A percentile compares a stretch with the other conserved stretches of the same genome.
These are phyloP conservation scores for Pseudodiploospora longispora DNA, from an alignment of 2,329 filamentous ascomycete genomes.

Conservation along the genomic window DNA sequence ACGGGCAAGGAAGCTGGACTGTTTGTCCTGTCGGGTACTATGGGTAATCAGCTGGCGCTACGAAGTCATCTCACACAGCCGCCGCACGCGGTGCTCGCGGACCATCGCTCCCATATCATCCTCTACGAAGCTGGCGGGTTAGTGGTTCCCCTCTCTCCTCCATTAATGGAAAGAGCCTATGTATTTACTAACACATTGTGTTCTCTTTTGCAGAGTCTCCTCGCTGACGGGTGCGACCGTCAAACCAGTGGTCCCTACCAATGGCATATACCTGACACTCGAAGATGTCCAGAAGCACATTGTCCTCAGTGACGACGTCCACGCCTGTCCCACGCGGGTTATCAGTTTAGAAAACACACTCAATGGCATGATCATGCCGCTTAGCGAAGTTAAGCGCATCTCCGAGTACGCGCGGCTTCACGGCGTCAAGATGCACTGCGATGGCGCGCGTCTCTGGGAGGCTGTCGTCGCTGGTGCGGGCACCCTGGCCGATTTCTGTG, in stretches of 20 bases:
- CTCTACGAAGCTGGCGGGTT: conserved; percentile 56
- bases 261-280: conserved; percentile 65
- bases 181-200: not conserved
- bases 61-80: conserved; percentile 71
- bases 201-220: conserved; percentile 49
- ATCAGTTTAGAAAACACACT: conserved; percentile 85
- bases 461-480: conserved; percentile 65
- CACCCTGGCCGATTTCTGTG: conserved; percentile 57
- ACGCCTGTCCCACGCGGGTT: conserved; percentile 70
- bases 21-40: conserved; percentile 82
- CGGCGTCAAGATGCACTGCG: conserved; percentile 63
- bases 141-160: conserved; percentile 12
- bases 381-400: conserved; percentile 63
- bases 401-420: conserved; percentile 57
- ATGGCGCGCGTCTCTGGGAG: conserved; percentile 78
- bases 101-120: conserved; percentile 70
- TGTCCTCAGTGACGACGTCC: conserved; percentile 61
- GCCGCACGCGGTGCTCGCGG: conserved; percentile 72
- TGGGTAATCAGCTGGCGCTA: conserved; percentile 86
- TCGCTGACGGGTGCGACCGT: conserved; percentile 64
- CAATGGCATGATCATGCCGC: conserved; percentile 68
- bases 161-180: not conserved
- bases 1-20: conserved; percentile 69
- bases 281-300: conserved; percentile 64
- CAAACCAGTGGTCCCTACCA: conserved; percentile 57